Evolutionary conservation across 2,329 filamentous ascomycete species (phyloP).

Genomic region (Colletotrichum spinosum): DNA sequence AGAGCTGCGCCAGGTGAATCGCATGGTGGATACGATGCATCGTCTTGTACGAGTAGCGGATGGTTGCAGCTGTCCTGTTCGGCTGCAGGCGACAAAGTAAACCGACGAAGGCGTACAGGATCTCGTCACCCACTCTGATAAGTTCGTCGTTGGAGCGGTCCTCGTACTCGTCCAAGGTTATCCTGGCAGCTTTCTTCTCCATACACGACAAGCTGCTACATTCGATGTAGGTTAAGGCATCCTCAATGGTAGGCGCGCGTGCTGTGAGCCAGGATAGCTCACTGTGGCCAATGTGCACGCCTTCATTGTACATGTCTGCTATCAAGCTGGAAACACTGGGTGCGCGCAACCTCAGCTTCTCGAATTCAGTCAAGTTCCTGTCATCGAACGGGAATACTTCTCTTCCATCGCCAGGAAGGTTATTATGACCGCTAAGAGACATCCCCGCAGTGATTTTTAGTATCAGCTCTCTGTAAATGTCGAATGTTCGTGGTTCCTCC

Average conservation of each 20-base stretch:
- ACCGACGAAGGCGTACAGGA: conserved; percentile 41
- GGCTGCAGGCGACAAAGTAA: conserved; percentile 32
- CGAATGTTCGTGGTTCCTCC: conserved; percentile 49
- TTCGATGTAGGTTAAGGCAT: conserved; percentile 46
- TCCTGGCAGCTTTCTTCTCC: conserved; percentile 3
- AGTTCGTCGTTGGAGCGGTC: neutral
- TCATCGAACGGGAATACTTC: conserved; percentile 48
- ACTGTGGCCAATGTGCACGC: conserved; percentile 49
- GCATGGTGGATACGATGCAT: conserved; percentile 22
- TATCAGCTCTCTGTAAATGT: conserved; percentile 71
- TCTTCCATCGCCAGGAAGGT: conserved; percentile 40
- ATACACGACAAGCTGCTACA: conserved; percentile 19
- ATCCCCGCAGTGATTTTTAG: conserved; percentile 61
- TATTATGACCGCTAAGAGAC: conserved; percentile 38
- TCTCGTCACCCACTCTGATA: conserved; percentile 42
- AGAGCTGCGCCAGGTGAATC: conserved; percentile 11
- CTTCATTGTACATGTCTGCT: conserved; percentile 63
- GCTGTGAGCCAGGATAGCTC: conserved; percentile 30
- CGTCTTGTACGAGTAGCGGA: neutral
- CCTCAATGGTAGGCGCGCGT: conserved; percentile 27
- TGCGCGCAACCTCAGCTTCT: conserved; percentile 70
- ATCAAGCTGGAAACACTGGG: conserved; percentile 71
- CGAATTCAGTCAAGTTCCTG: conserved; percentile 72
- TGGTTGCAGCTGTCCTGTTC: neutral
- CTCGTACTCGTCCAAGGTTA: neutral